Evolutionary conservation across 108 stramenopile species (phyloP), one percentile per base, ranked within the genome.

Genomic region (Pseudonitzschia multistriata): DNA sequence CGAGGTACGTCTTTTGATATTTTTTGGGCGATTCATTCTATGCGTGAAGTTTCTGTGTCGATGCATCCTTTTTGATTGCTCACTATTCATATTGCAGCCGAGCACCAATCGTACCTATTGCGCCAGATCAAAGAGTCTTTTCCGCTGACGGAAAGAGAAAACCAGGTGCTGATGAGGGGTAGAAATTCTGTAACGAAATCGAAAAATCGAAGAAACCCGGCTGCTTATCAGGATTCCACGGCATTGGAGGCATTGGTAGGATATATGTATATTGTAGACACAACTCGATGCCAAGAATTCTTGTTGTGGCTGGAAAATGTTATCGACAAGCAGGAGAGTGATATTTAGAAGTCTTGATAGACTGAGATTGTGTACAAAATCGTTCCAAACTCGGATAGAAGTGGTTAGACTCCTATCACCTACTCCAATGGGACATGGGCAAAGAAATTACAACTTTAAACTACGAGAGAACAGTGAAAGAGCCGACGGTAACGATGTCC

Each of bases 201-300:
- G 0, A 80, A 73, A 25, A 71, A 79, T 35, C 73, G 78, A 8
- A 61, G 79, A 35, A 75, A 83, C 35, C 80, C 87, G 24, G 76
- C 75, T 27, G 82, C 79, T 0, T 90, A 89, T 59, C 90, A 92
- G 79, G 93, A 92, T 83, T 84, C 93, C 19, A 92, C 90, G 42
- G 87, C 93, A 29, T 78, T 94, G 29, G 93, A 94, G 71, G 89
- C 90, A 22, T 62, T 94, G 57, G 50, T 94, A 61, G 93, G 93
- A 29, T 94, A 89, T 62, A 55, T 88, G 4, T 94, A 87, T 65
- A 85, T 94, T 10, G 67, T 47, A 11, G 86, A 90, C 66, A 71
- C 66, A 66, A 45, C 72, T 49, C 70, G 93, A 54, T 90, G 89
- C 72, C 30, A 22, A 28, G 83, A 88, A 34, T 69, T 94, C 60